These are phyloP conservation scores for Rhizopus stolonifer DNA, from an alignment of 371 early-diverging fungal species.

Conservation along the genomic window DNA sequence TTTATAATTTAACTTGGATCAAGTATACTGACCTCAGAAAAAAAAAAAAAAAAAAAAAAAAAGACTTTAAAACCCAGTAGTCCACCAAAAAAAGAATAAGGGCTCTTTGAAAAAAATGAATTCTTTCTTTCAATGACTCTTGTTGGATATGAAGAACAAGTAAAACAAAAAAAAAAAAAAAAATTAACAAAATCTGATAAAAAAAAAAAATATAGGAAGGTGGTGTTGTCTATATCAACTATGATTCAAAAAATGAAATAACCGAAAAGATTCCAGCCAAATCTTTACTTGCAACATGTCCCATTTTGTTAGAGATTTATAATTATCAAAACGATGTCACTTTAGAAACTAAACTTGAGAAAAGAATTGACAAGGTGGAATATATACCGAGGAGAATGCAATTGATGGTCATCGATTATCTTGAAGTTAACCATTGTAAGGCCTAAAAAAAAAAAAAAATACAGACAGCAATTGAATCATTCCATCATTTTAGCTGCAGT, in stretches of 20 bases:
- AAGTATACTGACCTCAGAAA: too few relatives aligned
- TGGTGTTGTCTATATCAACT: neutral
- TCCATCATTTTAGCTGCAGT: slow-evolving; percentile 11
- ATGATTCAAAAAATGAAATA: neutral
- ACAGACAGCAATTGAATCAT: too few relatives aligned
- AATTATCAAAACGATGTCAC: slow-evolving; percentile 21
- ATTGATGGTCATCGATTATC: slow-evolving; percentile 25
- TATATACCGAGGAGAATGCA: slow-evolving; percentile 13
- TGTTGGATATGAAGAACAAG: neutral
- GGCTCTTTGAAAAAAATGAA: too few relatives aligned
- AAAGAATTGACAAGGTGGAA: neutral
- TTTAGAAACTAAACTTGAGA: slow-evolving; percentile 1
- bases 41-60: too few relatives aligned
- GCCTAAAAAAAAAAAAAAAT: neutral
- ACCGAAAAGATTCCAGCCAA: slow-evolving; percentile 13
- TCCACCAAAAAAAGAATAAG: too few relatives aligned
- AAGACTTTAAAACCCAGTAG: too few relatives aligned
- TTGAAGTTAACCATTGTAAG: slow-evolving; percentile 23
- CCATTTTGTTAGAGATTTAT: slow-evolving; percentile 16
- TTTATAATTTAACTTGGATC: too few relatives aligned
- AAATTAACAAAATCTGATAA: neutral
- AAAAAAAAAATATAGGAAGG: too few relatives aligned
- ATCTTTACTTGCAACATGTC: slow-evolving; percentile 14
- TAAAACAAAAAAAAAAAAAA: neutral
- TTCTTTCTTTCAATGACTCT: neutral